Base-by-base conservation (phyloP, 2,329 filamentous ascomycete species). In the Aureobasidium sp. region DNA sequence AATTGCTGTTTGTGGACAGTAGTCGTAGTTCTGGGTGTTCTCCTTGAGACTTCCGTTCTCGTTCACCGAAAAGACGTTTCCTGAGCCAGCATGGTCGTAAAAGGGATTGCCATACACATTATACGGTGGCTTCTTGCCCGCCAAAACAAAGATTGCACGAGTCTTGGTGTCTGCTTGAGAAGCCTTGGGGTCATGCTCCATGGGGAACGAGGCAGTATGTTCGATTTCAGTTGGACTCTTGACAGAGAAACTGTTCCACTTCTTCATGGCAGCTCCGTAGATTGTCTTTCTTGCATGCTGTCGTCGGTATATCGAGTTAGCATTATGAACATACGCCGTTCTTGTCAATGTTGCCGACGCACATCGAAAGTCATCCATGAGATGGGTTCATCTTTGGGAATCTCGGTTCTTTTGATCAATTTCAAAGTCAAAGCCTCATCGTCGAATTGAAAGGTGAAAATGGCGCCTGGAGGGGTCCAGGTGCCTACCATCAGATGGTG, bases 301-400 rank as follows among this genome's bases (percentile, higher is more conserved):
- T 7, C 7, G 17, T 31, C n/a, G n/a, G 59, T 22, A 42, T 45
- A 22, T 34, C 9, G 39, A 5, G 8, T 52, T 14, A 53, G 29
- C 20, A 53, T 15, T 11, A 15, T 55, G 12, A 12, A 12, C 2
- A 17, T 45, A 49, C 17, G 48, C 52, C 22, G 25, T 57, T 52
- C 9, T 56, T 17, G n/a, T 25, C 2, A 22, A 37, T n/a, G 17
- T 34, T 29, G 36, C 36, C 7, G 8, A 61, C 87, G 77, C 79
- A 91, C 89, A 73, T 90, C 88, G 70, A 95, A 93, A 17, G 90
- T 87, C 88, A 96, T 93, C 91, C 91, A 96, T 64, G 90, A 95
- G 67, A 96, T 94, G 8, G 91, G 89, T 76, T 96, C 90, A 66
- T 93, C 88, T 58, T 88, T 76, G 5, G 90, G 87, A 62, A 95